Conservation (phyloP, 2,329 filamentous ascomycete species). For the Sporothrix variecibatus region DNA sequence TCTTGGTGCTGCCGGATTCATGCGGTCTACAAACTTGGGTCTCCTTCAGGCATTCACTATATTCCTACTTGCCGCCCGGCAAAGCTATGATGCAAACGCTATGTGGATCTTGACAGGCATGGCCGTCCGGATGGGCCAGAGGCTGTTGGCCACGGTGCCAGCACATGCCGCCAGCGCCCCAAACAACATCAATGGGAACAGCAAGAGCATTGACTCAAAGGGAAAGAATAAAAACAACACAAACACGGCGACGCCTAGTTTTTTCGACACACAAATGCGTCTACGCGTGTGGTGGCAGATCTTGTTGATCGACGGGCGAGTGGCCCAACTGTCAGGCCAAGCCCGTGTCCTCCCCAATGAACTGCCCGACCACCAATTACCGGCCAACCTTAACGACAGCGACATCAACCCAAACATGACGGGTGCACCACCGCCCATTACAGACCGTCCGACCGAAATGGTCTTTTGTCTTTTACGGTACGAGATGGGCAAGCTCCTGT, state of each 20-base stretch:
- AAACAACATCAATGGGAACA: not conserved
- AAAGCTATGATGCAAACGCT: constrained; percentile 48
- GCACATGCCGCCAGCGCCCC: not conserved
- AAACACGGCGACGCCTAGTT: constrained; percentile 42
- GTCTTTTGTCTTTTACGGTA: constrained; percentile 48
- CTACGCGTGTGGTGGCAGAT: constrained; percentile 62
- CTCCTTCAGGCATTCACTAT: constrained; percentile 60
- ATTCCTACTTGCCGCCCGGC: constrained; percentile 46
- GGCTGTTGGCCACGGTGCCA: constrained; percentile 39
- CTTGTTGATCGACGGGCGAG: constrained; percentile 54
- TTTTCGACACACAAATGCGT: constrained; percentile 61
- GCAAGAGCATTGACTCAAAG: not conserved
- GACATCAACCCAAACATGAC: constrained; percentile 49
- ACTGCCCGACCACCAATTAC: constrained; percentile 17
- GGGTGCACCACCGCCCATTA: constrained; percentile 46
- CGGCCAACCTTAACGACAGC: constrained; percentile 53
- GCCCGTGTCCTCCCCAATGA: not conserved
- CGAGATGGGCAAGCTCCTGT: constrained; percentile 45
- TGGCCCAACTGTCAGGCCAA: constrained; percentile 27
- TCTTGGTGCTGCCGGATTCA: constrained; percentile 58
- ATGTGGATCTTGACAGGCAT: constrained; percentile 63
- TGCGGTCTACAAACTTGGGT: constrained; percentile 56
- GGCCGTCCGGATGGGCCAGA: constrained; percentile 52
- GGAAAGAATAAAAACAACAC: no score
- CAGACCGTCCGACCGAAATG: constrained; percentile 54